A percentile compares a stretch with the other conserved stretches of the same genome.
Evolutionary conservation across 345 rosid genomes (phyloP).

Genomic region (Erodium maritimum): DNA sequence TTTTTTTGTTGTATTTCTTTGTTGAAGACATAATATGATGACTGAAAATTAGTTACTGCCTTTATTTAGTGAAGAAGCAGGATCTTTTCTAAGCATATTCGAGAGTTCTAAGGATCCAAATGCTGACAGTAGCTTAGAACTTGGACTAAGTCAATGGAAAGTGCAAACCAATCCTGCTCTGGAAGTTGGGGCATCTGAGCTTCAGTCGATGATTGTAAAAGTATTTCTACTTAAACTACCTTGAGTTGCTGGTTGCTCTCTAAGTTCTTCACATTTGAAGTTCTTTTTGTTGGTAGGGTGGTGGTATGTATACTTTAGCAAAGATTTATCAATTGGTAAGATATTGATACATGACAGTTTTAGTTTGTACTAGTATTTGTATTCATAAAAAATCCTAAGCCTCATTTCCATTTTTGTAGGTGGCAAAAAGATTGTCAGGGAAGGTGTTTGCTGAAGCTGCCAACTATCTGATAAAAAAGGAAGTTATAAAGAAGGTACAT

Average conservation of each 20-base stretch:
- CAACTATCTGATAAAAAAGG: slow-evolving; percentile 68
- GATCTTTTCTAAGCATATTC: slow-evolving; percentile 41
- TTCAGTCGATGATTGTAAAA: slow-evolving; percentile 67
- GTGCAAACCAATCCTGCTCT: slow-evolving; percentile 50
- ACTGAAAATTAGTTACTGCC: slow-evolving; percentile 8
- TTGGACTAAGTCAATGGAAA: slow-evolving; percentile 60
- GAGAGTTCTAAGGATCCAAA: slow-evolving; percentile 28
- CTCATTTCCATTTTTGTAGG: slow-evolving; percentile 31
- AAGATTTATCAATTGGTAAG: slow-evolving; percentile 72
- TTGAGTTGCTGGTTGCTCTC: slow-evolving; percentile 1
- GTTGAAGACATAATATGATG: too few relatives aligned
- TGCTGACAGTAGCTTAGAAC: slow-evolving; percentile 39
- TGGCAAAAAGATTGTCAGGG: slow-evolving; percentile 51
- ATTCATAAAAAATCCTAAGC: slow-evolving; percentile 5
- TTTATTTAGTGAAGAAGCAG: slow-evolving; percentile 57
- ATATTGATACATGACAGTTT: slow-evolving; percentile 4
- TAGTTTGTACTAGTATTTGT: slow-evolving; percentile 10
- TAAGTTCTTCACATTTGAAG: slow-evolving; percentile 3
- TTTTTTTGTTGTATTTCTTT: too few relatives aligned
- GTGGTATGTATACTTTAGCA: slow-evolving; percentile 61
- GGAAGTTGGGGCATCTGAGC: slow-evolving; percentile 45
- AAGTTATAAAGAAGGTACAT: slow-evolving; percentile 58
- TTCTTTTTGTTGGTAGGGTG: slow-evolving; percentile 34
- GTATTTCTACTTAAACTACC: slow-evolving; percentile 18
- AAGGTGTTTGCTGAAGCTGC: slow-evolving; percentile 71